Evolutionary conservation across 1,139 yeast genomes (phyloP).

Genomic region (Kodamaea arcana): DNA sequence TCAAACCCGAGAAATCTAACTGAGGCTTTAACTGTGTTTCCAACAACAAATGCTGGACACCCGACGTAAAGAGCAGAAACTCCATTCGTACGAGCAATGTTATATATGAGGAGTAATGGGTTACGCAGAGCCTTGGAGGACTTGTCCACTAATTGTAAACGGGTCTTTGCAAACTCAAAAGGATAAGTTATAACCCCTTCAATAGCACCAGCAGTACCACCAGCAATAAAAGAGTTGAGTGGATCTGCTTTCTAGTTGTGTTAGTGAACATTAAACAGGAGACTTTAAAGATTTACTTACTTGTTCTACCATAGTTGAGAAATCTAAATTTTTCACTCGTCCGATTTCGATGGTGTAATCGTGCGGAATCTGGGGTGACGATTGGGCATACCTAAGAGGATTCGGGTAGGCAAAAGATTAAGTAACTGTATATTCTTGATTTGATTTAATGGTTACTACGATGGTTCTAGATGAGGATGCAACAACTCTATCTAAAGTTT

Average conservation of each 20-base stretch:
- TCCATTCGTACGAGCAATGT: conserved; percentile 77
- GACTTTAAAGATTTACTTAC: conserved; percentile 4
- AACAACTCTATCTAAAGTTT: too few relatives aligned
- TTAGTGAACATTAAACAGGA: background rate
- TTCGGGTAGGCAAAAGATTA: too few relatives aligned
- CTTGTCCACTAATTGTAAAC: conserved; percentile 80
- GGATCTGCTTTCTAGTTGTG: conserved; percentile 42
- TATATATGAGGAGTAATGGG: conserved; percentile 75
- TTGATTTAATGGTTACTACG: too few relatives aligned
- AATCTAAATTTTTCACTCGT: background rate
- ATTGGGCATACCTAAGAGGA: background rate
- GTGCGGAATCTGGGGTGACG: background rate
- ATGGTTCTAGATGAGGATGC: too few relatives aligned
- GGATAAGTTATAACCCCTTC: conserved; percentile 93
- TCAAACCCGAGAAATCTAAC: conserved; percentile 93
- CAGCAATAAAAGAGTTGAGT: conserved; percentile 79
- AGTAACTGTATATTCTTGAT: too few relatives aligned
- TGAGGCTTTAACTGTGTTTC: conserved; percentile 93
- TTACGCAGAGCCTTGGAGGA: conserved; percentile 66
- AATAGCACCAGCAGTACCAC: conserved; percentile 91
- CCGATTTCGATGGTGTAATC: background rate
- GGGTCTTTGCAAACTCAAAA: conserved; percentile 93
- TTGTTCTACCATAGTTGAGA: conserved; percentile 5
- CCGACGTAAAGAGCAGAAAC: conserved; percentile 79
- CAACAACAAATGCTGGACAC: conserved; percentile 96